Evolutionary conservation across 306 rosid genomes (phyloP), one percentile per base, ranked within the genome.

Genomic region (Astragalus glycyphyllos): DNA sequence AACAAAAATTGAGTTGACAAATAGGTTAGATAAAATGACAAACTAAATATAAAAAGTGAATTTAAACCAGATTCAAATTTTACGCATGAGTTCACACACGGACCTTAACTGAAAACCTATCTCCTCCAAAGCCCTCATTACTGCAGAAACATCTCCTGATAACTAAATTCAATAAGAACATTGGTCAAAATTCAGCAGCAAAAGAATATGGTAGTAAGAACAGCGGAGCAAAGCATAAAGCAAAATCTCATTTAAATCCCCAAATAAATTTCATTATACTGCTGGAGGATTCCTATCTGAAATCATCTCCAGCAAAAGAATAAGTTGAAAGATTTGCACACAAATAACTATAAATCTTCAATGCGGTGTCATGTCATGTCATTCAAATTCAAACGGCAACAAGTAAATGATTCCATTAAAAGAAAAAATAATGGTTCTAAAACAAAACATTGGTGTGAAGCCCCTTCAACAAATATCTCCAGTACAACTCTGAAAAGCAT

Each of bases 61-160:
- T 11, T 45, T 58, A 55, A 16, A 75, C 35, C 15, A 67, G 41
- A 53, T 65, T 55, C 68, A 62, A 65, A 34, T 64, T 45, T 31
- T 48, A 66, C 10, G 41, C 35, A 34, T 12, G 59, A 75, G 82
- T 54, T 74, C 56, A 65, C 29, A 14, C 58, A n/a, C 79, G 63
- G 63, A 92, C 98, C 98, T 93, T 85, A 93, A 76, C 59, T 87
- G 98, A 83, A 42, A 71, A 78, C 96, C 89, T 76, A 93, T 90
- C 85, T 93, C 97, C 79, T 90, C 94, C 72, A 93, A 64, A 61
- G 97, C 97, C 80, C 84, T 88, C 89, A 90, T 73, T 48, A 93
- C 97, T 1, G 90, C 88, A 75, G 86, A 75, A 79, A 80, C 68
- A 78, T 93, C 94, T 48, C 98, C 98, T 40, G 98, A 90, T 72